These are phyloP conservation scores for Fraxinus platypoda DNA, from an alignment of 305 asterid genomes.

Conservation along the genomic window DNA sequence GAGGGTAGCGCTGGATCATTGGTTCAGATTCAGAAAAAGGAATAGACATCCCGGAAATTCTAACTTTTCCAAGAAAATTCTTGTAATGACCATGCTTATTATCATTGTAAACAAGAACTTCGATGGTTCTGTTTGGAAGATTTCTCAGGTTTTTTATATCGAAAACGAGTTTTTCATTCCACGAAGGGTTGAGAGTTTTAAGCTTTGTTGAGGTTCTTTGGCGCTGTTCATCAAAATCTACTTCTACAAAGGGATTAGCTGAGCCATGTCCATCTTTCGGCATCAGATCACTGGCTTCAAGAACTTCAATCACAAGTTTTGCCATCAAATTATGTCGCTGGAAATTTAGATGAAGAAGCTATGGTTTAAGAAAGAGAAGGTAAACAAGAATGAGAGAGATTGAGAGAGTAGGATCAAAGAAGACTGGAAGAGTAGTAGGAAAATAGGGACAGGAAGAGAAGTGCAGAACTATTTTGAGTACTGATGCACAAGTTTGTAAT, in stretches of 20 bases:
- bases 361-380: conserved; percentile 18
- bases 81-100: conserved; percentile 55
- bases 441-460: neutral
- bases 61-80: conserved; percentile 76
- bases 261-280: conserved; percentile 92
- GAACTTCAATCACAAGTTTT: conserved; percentile 68
- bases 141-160: conserved; percentile 40
- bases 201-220: conserved; percentile 62
- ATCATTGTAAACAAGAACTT: conserved; percentile 65
- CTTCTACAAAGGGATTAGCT: conserved; percentile 80
- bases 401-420: conserved; percentile 15
- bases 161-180: conserved; percentile 81
- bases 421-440: neutral
- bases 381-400: neutral
- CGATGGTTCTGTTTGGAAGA: conserved; percentile 44
- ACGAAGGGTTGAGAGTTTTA: conserved; percentile 69
- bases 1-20: conserved; percentile 63
- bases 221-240: conserved; percentile 66
- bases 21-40: conserved; percentile 63
- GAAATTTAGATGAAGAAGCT: conserved; percentile 26
- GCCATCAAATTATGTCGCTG: conserved; percentile 41
- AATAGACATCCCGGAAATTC: conserved; percentile 61
- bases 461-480: conserved; percentile 24
- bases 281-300: conserved; percentile 85
- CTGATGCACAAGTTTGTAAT: neutral